Conservation (phyloP, 768 basidiomycete genomes). For the Termitomyces sp. region DNA sequence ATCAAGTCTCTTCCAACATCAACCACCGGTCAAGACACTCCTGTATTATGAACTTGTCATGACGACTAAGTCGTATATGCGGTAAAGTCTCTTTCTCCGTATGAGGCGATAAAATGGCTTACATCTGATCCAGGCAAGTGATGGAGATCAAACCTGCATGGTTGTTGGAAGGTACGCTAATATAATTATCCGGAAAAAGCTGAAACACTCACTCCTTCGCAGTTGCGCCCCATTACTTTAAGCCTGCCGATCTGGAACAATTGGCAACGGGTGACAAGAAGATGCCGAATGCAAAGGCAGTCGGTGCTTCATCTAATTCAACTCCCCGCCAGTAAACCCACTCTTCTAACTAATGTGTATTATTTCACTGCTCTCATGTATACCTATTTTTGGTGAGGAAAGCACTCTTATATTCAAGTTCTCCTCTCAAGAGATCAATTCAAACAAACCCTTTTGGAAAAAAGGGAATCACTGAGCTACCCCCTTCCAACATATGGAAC, state of each 20-base stretch:
- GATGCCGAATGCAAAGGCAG: slow-evolving; percentile 87
- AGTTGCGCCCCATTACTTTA: slow-evolving; percentile 98
- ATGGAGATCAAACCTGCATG: slow-evolving; percentile 98
- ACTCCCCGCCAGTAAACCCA: slow-evolving; percentile 14
- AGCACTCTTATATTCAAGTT: background rate
- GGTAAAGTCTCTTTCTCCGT: slow-evolving; percentile 33
- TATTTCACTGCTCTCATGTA: slow-evolving; percentile 7
- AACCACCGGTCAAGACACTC: slow-evolving; percentile 87
- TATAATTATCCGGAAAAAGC: background rate
- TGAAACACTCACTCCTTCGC: slow-evolving; percentile 8
- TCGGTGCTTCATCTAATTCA: slow-evolving; percentile 32
- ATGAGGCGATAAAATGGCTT: background rate
- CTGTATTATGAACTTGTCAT: slow-evolving; percentile 97
- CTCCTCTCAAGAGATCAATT: background rate
- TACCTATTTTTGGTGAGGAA: slow-evolving; percentile 7
- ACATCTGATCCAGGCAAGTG: slow-evolving; percentile 54
- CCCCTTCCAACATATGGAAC: slow-evolving; percentile 26
- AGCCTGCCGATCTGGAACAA: slow-evolving; percentile 76
- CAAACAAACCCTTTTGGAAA: background rate
- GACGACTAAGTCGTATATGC: slow-evolving; percentile 96
- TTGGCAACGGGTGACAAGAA: slow-evolving; percentile 81
- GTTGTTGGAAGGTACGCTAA: slow-evolving; percentile 76
- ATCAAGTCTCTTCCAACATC: slow-evolving; percentile 90
- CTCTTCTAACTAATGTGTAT: slow-evolving; percentile 2
- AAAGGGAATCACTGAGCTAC: background rate